phyloP scores from a whole-genome alignment of 2,329 filamentous ascomycete genomes.

The Fusarium liriodendri region DNA sequence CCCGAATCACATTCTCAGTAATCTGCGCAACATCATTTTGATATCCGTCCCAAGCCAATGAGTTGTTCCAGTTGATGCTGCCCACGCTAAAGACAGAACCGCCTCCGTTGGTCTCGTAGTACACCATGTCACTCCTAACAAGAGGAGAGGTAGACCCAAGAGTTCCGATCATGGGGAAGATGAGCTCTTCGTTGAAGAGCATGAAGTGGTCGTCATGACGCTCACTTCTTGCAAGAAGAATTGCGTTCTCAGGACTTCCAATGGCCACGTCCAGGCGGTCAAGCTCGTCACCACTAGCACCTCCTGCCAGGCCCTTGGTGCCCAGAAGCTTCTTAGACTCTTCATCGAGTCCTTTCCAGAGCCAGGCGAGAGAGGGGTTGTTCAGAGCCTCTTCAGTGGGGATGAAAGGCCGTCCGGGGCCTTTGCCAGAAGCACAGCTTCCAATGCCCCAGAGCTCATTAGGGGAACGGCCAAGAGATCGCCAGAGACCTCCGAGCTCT shows the following conservation, averaged over 20 bases:
- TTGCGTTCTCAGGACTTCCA: not conserved
- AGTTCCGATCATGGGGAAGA: constrained; percentile 7
- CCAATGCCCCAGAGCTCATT: not conserved
- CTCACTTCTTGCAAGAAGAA: not conserved
- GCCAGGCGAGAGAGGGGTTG: not conserved
- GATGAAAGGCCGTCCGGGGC: not conserved
- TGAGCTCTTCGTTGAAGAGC: constrained; percentile 6
- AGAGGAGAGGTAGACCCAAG: not conserved
- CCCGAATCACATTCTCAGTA: constrained; percentile 5
- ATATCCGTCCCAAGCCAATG: constrained; percentile 12
- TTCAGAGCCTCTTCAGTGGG: not conserved
- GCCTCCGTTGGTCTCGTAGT: not conserved
- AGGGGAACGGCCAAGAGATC: not conserved
- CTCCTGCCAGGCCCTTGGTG: not conserved
- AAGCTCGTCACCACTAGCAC: not conserved
- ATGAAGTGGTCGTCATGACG: constrained; percentile 4
- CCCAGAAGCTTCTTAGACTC: not conserved
- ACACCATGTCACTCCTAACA: not conserved
- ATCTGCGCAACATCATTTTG: constrained; percentile 8
- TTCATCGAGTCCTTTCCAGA: not conserved
- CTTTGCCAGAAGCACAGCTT: not conserved
- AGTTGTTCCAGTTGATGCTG: constrained; percentile 19
- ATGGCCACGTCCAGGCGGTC: not conserved
- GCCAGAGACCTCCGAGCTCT: not conserved
- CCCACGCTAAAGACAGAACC: constrained; percentile 12